These are phyloP conservation scores for Geotrichum siamense DNA, from an alignment of 1,139 yeast genomes.

Conservation along the genomic window DNA sequence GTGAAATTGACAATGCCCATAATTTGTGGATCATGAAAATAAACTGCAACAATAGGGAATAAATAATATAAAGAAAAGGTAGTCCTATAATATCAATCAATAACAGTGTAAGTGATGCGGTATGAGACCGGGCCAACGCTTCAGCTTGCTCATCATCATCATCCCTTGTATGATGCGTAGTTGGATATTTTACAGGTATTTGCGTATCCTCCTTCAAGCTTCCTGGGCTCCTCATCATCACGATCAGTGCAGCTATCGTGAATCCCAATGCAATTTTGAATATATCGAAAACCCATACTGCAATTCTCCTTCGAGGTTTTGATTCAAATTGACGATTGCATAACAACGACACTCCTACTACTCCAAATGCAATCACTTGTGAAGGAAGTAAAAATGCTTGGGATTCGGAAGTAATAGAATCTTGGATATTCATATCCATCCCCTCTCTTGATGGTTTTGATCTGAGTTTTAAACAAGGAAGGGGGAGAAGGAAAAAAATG, in stretches of 20 bases:
- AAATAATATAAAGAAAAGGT: constrained; percentile 16
- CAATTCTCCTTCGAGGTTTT: constrained; percentile 13
- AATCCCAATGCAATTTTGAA: constrained; percentile 12
- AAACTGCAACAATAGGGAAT: constrained; percentile 12
- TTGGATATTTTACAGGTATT: too few relatives aligned
- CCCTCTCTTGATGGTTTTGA: too few relatives aligned
- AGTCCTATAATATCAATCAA: constrained; percentile 19
- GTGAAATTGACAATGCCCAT: constrained; percentile 5
- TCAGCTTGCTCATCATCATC: background rate
- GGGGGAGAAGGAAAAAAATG: background rate
- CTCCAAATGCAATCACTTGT: constrained; percentile 2
- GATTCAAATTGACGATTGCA: constrained; percentile 6
- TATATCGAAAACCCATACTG: constrained; percentile 19
- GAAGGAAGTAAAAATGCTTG: constrained; percentile 5
- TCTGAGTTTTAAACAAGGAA: too few relatives aligned
- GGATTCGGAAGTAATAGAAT: too few relatives aligned
- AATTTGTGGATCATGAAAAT: constrained; percentile 6
- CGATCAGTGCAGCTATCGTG: constrained; percentile 9
- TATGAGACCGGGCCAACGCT: background rate
- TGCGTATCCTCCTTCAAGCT: too few relatives aligned
- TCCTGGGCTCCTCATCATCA: too few relatives aligned
- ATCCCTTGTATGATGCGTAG: too few relatives aligned
- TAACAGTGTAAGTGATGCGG: constrained; percentile 12
- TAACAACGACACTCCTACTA: constrained; percentile 7
- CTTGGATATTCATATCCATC: too few relatives aligned